A percentile compares a stretch with the other conserved stretches of the same genome.
Conservation (phyloP, 225 moss, liverwort and hornwort species). For the Sphagnum tenellum region DNA sequence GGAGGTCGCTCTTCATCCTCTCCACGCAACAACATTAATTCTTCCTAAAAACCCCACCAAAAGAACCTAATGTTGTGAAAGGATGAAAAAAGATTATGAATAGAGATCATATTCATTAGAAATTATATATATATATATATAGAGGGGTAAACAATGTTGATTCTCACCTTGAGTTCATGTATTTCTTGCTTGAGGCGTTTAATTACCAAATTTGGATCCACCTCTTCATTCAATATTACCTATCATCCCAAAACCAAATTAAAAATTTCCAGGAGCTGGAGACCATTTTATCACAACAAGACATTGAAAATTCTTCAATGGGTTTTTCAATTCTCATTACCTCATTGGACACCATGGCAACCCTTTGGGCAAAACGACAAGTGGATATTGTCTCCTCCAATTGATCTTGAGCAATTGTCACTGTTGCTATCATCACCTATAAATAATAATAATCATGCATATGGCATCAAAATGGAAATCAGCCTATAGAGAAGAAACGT, state of each 20-base stretch:
- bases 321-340: slow-evolving; percentile 12
- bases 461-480: no score
- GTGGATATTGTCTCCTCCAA: slow-evolving; percentile 86
- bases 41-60: slow-evolving; percentile 27
- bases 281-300: no score
- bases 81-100: no score
- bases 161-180: slow-evolving; percentile 51
- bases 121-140: no score
- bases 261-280: no score
- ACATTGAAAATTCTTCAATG: no score
- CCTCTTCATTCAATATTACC: slow-evolving; percentile 75
- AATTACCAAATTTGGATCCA: slow-evolving; percentile 63
- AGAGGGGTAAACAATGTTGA: neutral
- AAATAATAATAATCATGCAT: neutral
- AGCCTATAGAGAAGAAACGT: no score
- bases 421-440: slow-evolving; percentile 91
- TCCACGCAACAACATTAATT: slow-evolving; percentile 51
- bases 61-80: neutral
- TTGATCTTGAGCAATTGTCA: slow-evolving; percentile 76
- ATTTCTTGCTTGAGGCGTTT: slow-evolving; percentile 76
- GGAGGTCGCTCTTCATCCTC: slow-evolving; percentile 29
- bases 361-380: slow-evolving; percentile 86
- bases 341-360: slow-evolving; percentile 80
- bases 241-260: slow-evolving; percentile 3
- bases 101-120: no score